Evolutionary conservation across 345 rosid genomes (phyloP).

Genomic region (Cochlearia excelsa): DNA sequence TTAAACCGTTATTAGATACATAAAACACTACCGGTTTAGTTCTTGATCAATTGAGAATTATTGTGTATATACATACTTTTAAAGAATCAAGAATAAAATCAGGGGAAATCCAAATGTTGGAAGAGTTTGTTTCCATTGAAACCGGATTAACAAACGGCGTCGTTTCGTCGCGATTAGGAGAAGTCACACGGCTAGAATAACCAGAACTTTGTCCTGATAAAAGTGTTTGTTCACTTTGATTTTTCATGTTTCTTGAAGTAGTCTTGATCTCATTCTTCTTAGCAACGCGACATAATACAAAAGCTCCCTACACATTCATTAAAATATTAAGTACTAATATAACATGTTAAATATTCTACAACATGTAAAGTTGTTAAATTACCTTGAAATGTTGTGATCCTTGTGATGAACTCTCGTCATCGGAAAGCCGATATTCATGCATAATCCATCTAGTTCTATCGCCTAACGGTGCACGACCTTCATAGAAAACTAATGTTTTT

Average conservation of each 20-base stretch:
- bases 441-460: slow-evolving; percentile 74
- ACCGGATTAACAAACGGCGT: too few species aligned
- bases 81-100: slow-evolving; percentile 82
- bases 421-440: slow-evolving; percentile 83
- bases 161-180: slow-evolving; percentile 41
- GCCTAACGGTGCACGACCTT: slow-evolving; percentile 82
- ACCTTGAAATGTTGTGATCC: slow-evolving; percentile 57
- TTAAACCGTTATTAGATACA: too few species aligned
- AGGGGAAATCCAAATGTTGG: slow-evolving; percentile 65
- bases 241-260: slow-evolving; percentile 42
- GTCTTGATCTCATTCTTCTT: slow-evolving; percentile 58
- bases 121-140: slow-evolving; percentile 31
- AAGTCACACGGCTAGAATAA: slow-evolving; percentile 48
- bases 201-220: slow-evolving; percentile 60
- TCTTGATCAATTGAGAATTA: not conserved
- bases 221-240: slow-evolving; percentile 44
- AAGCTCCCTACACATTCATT: slow-evolving; percentile 58
- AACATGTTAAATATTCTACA: not conserved
- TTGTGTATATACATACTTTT: slow-evolving; percentile 49
- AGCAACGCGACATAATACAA: slow-evolving; percentile 77
- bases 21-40: not conserved
- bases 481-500: slow-evolving; percentile 78
- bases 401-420: slow-evolving; percentile 45
- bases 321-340: not conserved
- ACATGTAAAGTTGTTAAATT: not conserved